Percentiles rank a stretch among this genome's conserved stretches.
phyloP scores from a whole-genome alignment of 129 eudicot genomes.

The Dittrichia graveolens region DNA sequence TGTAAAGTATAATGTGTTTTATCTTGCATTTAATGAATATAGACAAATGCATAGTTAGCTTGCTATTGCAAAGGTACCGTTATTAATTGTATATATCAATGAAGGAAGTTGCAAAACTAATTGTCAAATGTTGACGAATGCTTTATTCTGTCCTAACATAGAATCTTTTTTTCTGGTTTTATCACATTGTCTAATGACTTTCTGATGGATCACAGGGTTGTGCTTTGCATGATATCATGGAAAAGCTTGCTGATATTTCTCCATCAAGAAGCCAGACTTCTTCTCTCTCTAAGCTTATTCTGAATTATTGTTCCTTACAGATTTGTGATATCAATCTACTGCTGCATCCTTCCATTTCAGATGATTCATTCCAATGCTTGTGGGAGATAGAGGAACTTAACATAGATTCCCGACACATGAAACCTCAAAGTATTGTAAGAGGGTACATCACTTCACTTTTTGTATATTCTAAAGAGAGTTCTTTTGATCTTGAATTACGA shows the following conservation, averaged over 20 bases:
- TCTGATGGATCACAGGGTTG: constrained; percentile 65
- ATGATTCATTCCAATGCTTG: constrained; percentile 45
- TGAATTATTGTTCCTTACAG: constrained; percentile 62
- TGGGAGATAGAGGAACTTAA: constrained; percentile 51
- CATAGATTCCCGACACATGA: constrained; percentile 39
- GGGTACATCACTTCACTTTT: constrained; percentile 61
- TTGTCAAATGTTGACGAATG: constrained; percentile 12
- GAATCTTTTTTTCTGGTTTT: constrained; percentile 1
- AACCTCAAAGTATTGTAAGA: constrained; percentile 44
- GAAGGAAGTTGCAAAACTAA: neutral
- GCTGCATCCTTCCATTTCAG: constrained; percentile 50
- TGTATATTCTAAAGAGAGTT: constrained; percentile 47
- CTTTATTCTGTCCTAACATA: constrained; percentile 2
- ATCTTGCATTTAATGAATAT: neutral
- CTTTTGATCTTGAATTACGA: constrained; percentile 49
- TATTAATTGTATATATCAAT: neutral
- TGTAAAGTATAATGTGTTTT: neutral
- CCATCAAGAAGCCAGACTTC: constrained; percentile 45
- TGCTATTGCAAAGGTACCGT: constrained; percentile 16
- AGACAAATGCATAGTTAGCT: neutral
- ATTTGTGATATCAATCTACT: constrained; percentile 53
- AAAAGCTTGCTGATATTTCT: constrained; percentile 51
- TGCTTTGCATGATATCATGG: constrained; percentile 65
- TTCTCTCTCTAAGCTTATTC: constrained; percentile 48
- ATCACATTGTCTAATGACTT: constrained; percentile 23